A percentile compares a stretch with the other conserved stretches of the same genome.
These are phyloP conservation scores for Populus hybrid DNA, from an alignment of 441 rosid species.

Conservation along the genomic window DNA sequence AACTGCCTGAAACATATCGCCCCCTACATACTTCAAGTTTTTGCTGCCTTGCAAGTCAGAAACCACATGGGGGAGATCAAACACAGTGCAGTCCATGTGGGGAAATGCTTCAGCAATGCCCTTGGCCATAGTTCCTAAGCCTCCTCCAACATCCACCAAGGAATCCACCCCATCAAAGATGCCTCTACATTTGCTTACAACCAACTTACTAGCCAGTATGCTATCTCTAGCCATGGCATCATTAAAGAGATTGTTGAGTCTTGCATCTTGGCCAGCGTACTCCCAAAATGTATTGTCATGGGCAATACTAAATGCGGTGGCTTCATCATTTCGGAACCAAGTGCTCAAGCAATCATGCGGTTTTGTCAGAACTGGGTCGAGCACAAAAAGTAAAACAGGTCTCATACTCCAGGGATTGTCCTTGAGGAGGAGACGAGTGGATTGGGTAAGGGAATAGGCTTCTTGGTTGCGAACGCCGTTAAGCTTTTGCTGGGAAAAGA, in stretches of 20 bases:
- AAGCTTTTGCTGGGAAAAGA: constrained; percentile 15
- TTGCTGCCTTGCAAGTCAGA: no score
- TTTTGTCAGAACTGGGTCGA: constrained; percentile 7
- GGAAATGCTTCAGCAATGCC: no score
- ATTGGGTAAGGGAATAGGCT: constrained; percentile 20
- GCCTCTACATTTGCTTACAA: no score
- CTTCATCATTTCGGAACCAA: constrained; percentile 26
- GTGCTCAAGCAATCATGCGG: constrained; percentile 21
- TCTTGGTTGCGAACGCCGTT: neutral
- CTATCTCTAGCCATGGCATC: constrained; percentile 27
- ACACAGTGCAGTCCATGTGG: no score
- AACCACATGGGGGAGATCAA: no score
- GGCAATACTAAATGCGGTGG: constrained; percentile 11
- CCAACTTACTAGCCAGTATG: neutral
- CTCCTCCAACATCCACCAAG: constrained; percentile 30
- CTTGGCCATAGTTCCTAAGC: no score
- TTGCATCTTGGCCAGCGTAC: neutral
- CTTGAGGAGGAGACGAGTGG: constrained; percentile 18
- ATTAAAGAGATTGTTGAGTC: constrained; percentile 3
- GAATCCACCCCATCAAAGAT: constrained; percentile 2
- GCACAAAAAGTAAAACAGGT: neutral
- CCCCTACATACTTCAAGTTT: no score
- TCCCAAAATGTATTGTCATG: no score
- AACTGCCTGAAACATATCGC: no score
- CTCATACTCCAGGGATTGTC: constrained; percentile 9